Percentiles rank a stretch among this genome's conserved stretches.
These are phyloP conservation scores for Rhynchosporium graminicola DNA, from an alignment of 2,329 filamentous ascomycete genomes.

Conservation along the genomic window DNA sequence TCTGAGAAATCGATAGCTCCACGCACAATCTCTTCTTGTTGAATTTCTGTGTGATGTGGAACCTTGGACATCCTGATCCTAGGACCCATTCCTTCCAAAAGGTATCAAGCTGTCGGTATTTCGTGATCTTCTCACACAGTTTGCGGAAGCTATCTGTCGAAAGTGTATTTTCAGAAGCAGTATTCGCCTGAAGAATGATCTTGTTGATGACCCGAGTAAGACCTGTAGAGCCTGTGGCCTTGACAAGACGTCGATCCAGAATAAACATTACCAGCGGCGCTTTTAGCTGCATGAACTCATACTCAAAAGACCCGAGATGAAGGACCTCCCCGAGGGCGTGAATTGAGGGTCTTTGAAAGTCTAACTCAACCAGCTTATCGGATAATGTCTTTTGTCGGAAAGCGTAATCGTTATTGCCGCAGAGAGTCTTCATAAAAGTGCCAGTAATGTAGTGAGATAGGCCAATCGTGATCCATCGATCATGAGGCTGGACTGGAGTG, in stretches of 20 bases:
- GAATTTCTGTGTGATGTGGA: slow-evolving; percentile 84
- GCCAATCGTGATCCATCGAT: slow-evolving; percentile 88
- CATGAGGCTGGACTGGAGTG: slow-evolving; percentile 75
- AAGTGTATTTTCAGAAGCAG: slow-evolving; percentile 69
- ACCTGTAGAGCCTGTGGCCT: slow-evolving; percentile 78
- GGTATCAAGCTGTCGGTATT: slow-evolving; percentile 74
- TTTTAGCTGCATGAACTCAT: slow-evolving; percentile 89
- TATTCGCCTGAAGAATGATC: slow-evolving; percentile 83
- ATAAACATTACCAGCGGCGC: slow-evolving; percentile 91
- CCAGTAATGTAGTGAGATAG: slow-evolving; percentile 95
- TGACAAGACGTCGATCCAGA: slow-evolving; percentile 85
- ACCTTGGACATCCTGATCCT: slow-evolving; percentile 83
- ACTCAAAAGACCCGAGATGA: slow-evolving; percentile 79
- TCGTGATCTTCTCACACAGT: slow-evolving; percentile 84
- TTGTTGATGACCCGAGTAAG: slow-evolving; percentile 83
- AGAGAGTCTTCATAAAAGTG: slow-evolving; percentile 84
- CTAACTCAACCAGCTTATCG: slow-evolving; percentile 78
- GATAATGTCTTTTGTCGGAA: slow-evolving; percentile 85
- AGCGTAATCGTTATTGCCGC: slow-evolving; percentile 91
- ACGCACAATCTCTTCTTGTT: slow-evolving; percentile 98
- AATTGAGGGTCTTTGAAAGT: slow-evolving; percentile 80
- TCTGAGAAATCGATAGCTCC: slow-evolving; percentile 84
- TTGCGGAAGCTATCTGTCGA: slow-evolving; percentile 75
- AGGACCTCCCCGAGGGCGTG: slow-evolving; percentile 77
- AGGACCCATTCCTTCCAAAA: slow-evolving; percentile 96